Base-by-base conservation (phyloP, 78 protist genomes). In the Cavenderia fasciculata region DNA sequence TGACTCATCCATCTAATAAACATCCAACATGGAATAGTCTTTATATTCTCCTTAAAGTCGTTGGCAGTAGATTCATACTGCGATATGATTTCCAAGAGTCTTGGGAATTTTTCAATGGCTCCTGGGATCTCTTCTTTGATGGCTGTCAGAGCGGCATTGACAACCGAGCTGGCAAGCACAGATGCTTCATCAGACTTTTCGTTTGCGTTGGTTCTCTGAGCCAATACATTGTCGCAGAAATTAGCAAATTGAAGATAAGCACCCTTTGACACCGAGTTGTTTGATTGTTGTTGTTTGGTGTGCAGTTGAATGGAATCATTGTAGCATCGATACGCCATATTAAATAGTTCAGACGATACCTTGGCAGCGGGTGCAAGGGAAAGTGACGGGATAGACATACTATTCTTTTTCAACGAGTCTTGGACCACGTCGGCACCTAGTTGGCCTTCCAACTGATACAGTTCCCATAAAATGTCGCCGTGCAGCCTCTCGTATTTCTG, bases 1-100 rank as follows among this genome's bases (percentile, higher is more conserved):
- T 94, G 96, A 49, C 94, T 59, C 19, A 77, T 33, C 96, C 96
- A 94, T 40, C 76, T 33, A 36, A 94, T 69, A 38, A 94, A 72
- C 94, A 87, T 78, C 96, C 96, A 94, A 51, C 75, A 25, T 19
- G 96, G 96, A n/a, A 87, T 85, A 8, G 12, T 29, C 19, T 41
- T 56, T 4, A 40, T 36, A 14, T 41, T 12, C 8, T 69, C 43
- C 12, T 56, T 61, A 59, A 66, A 68, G 5, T 73, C 87, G 1
- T 31, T 44, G 0, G 46, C 29, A 4, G 44, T 14, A 7, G 68
- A 40, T 21, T 72, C 92, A 59, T 41, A 87, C 33, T 68, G 78
- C n/a, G 68, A 14, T 21, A 71, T 8, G 6, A 87, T 49, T 31
- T 87, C 93, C 44, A 94, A 44, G 14, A 94, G 23, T 61, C 96